phyloP scores from a whole-genome alignment of 2,329 filamentous ascomycete genomes.

The Epichloe aotearoae region DNA sequence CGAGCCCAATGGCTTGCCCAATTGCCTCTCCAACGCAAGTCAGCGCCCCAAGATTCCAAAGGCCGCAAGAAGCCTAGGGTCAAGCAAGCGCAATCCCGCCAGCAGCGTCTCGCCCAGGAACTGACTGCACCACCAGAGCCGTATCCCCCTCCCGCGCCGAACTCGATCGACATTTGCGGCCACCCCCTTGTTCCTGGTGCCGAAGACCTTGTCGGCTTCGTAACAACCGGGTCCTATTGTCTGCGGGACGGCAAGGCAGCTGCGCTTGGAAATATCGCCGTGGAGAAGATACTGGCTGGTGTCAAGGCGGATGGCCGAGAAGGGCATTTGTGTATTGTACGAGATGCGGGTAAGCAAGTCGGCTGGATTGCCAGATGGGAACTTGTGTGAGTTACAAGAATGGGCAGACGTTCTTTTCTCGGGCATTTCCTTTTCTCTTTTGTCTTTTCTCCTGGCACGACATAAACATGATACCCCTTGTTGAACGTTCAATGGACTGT shows the following conservation, averaged over 20 bases:
- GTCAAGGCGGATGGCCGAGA: slow-evolving; percentile 23
- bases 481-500: too few species aligned
- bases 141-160: slow-evolving; percentile 22
- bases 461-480: background rate
- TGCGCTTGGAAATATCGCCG: slow-evolving; percentile 59
- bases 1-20: slow-evolving; percentile 60
- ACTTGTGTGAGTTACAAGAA: slow-evolving; percentile 27
- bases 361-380: slow-evolving; percentile 76
- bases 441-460: background rate
- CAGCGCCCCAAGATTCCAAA: background rate
- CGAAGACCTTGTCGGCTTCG: slow-evolving; percentile 73
- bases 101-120: slow-evolving; percentile 32
- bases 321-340: slow-evolving; percentile 58
- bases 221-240: slow-evolving; percentile 76
- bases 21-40: slow-evolving; percentile 16
- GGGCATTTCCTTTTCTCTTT: background rate
- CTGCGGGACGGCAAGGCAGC: slow-evolving; percentile 62
- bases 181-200: slow-evolving; percentile 60
- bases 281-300: slow-evolving; percentile 38
- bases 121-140: slow-evolving; percentile 26
- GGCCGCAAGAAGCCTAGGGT: slow-evolving; percentile 6
- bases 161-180: slow-evolving; percentile 30
- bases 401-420: too few species aligned
- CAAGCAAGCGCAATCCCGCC: slow-evolving; percentile 24
- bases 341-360: slow-evolving; percentile 65